A percentile compares a stretch with the other conserved stretches of the same genome.
phyloP scores from a whole-genome alignment of 257 asterid genomes.

The Solanum acaule region DNA sequence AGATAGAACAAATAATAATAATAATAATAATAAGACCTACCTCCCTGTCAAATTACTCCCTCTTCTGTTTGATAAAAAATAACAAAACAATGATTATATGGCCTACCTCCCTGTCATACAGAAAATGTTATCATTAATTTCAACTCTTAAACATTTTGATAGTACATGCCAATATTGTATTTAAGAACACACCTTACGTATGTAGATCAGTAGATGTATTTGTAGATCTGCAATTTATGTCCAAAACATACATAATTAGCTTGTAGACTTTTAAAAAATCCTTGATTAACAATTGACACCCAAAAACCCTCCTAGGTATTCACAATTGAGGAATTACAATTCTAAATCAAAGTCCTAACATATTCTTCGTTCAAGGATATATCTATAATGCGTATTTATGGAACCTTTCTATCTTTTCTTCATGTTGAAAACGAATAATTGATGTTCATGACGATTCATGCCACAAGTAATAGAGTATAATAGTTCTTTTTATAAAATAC shows the following conservation, averaged over 20 bases:
- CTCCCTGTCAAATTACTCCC: neutral
- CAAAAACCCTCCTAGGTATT: neutral
- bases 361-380: neutral
- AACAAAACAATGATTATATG: neutral
- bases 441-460: no score
- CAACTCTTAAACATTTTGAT: neutral
- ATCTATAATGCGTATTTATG: neutral
- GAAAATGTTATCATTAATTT: neutral
- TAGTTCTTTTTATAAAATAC: no score
- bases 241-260: neutral
- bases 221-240: neutral
- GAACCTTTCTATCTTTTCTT: neutral
- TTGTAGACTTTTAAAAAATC: no score
- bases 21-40: neutral
- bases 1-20: neutral
- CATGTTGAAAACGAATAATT: neutral
- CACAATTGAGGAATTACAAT: neutral
- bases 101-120: neutral
- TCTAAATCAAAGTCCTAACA: neutral
- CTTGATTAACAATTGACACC: neutral
- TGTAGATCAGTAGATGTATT: neutral
- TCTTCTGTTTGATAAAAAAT: neutral
- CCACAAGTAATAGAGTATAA: no score
- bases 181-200: neutral
- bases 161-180: neutral